Evolutionary conservation across 495 filamentous ascomycete species (phyloP).

Genomic region (Aspergillus campestris): DNA sequence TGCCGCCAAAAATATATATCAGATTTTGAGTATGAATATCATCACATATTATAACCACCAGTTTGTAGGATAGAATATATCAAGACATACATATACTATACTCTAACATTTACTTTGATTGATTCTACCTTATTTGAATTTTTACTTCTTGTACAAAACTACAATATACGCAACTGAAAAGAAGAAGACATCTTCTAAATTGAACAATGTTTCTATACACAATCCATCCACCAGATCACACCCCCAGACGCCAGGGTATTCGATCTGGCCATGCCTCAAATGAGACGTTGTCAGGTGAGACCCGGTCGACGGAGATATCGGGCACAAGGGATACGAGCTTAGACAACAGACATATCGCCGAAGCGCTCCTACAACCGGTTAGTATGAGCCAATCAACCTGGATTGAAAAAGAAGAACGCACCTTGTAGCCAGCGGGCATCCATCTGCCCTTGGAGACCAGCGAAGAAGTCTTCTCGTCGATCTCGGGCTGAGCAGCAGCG

Average conservation of each 20-base stretch:
- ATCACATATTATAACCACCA: too few relatives aligned
- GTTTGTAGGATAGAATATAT: too few relatives aligned
- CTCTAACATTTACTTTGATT: too few relatives aligned
- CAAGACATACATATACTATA: too few relatives aligned
- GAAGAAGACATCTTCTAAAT: conserved; percentile 25
- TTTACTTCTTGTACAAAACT: too few relatives aligned
- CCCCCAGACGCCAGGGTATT: conserved; percentile 16
- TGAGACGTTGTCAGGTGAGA: conserved; percentile 29
- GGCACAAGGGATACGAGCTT: conserved; percentile 34
- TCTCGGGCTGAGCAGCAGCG: conserved; percentile 82
- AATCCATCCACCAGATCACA: conserved; percentile 27
- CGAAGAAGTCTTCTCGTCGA: conserved; percentile 86
- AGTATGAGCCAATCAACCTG: neutral
- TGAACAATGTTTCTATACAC: conserved; percentile 42
- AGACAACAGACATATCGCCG: conserved; percentile 88
- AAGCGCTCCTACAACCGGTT: conserved; percentile 73
- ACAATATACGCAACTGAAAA: neutral
- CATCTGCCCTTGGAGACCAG: conserved; percentile 96
- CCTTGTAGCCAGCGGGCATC: conserved; percentile 97
- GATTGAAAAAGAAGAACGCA: conserved; percentile 32
- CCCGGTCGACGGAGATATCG: conserved; percentile 28
- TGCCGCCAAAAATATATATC: too few relatives aligned
- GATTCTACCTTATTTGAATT: too few relatives aligned
- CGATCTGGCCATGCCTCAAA: conserved; percentile 25
- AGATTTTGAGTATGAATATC: too few relatives aligned